Evolutionary conservation across 176 grass and related monocot genomes (phyloP), one percentile per base, ranked within the genome.

Genomic region (Olyra latifolia): DNA sequence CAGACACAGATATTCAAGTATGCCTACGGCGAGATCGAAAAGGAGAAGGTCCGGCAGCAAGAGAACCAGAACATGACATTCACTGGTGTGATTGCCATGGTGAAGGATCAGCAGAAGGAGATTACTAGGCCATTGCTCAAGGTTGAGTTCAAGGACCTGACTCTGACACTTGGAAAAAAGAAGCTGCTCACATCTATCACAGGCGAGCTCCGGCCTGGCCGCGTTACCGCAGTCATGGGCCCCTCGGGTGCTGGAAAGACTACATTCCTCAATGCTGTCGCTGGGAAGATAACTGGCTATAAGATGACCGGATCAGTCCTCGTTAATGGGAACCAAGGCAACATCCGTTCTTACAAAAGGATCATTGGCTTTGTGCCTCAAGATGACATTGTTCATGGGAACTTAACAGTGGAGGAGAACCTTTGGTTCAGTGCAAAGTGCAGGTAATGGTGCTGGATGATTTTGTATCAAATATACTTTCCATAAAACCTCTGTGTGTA

Each of bases 181-280:
- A 91, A 93, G 75, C 92, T 98, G 53, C 39, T 98, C 40, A 83
- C 92, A 54, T 93, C 81, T 71, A 80, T 98, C 71, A 98, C 84
- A 39, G 96, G 96, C 12, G 86, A 91, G 42, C 88, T 98, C 85
- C 56, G 79, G 24, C 92, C 96, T 1, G 90, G 96, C 3, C 89
- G 80, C 68, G 88, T 98, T 39, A 89, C 92, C 54, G 96, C 96
- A 7, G 90, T 98, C 16, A 98, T 98, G 96, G 96, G 96, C 0
- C 96, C 95, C 23, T 98, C 96, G 10, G 96, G 96, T n/a, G 96
- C 96, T 0, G 96, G 96, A 7, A 98, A 98, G 74, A 98, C 96
- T 39, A 98, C 96, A 2, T 98, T 98, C 84, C 85, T 98, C 62
- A 95, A 95, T 76, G 96, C 96, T 32, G 81, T 98, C 24, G 82